Conservation (phyloP, 129 eudicot species). For the Centella asiatica region DNA sequence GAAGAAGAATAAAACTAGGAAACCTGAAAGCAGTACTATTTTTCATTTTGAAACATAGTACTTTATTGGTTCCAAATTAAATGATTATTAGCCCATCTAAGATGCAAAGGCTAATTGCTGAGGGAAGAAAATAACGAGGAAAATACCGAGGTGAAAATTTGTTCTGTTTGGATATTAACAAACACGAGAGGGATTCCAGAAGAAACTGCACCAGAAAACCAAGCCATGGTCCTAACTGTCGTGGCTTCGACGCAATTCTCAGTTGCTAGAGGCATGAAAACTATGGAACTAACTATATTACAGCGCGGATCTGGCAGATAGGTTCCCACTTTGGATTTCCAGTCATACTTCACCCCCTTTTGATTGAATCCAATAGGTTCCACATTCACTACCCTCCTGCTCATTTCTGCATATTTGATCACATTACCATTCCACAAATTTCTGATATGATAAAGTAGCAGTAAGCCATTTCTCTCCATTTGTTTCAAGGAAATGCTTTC, state of each 20-base stretch:
- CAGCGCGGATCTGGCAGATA: slow-evolving; percentile 38
- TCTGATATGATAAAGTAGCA: no score
- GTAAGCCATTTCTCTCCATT: no score
- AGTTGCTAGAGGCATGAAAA: slow-evolving; percentile 39
- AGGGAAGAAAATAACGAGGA: background rate
- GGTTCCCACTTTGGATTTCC: slow-evolving; percentile 43
- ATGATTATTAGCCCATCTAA: no score
- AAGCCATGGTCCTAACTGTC: slow-evolving; percentile 48
- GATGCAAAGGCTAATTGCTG: background rate
- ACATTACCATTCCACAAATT: background rate
- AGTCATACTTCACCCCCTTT: slow-evolving; percentile 39
- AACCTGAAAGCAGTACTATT: no score
- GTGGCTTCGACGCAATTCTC: slow-evolving; percentile 30
- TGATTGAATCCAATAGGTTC: slow-evolving; percentile 32
- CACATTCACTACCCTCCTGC: slow-evolving; percentile 40
- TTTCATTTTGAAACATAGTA: no score
- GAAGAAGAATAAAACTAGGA: background rate
- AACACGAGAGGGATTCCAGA: slow-evolving; percentile 54
- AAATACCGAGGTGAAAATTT: slow-evolving; percentile 32
- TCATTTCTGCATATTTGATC: slow-evolving; percentile 31
- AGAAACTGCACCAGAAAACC: slow-evolving; percentile 59
- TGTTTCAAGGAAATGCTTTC: no score
- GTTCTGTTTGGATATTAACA: slow-evolving; percentile 57
- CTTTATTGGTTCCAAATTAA: no score
- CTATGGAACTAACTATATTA: slow-evolving; percentile 42